Percentiles rank a stretch among this genome's conserved stretches.
Evolutionary conservation across 176 grass and related monocot genomes (phyloP).

Genomic region (Musa acuminata): DNA sequence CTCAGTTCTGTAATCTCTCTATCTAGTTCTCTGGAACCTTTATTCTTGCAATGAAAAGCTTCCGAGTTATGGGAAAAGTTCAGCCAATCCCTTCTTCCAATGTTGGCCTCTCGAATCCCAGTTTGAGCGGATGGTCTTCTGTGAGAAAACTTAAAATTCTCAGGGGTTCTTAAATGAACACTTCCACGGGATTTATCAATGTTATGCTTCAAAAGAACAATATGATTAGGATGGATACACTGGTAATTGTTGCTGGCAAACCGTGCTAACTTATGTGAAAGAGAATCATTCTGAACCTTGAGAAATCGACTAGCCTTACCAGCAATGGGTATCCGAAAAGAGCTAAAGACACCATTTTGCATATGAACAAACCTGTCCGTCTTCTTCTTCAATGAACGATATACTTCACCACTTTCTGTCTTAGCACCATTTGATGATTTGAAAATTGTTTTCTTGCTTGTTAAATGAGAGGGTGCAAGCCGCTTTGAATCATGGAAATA

Average conservation of each 20-base stretch:
- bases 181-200: background rate
- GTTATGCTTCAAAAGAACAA: background rate
- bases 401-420: background rate
- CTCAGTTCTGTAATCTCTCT: background rate
- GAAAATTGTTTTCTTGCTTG: background rate
- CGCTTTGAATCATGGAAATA: constrained; percentile 28
- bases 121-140: background rate
- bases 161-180: background rate
- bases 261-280: background rate
- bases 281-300: constrained; percentile 20
- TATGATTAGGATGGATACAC: background rate
- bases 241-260: background rate
- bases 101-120: background rate
- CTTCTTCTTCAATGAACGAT: background rate
- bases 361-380: background rate
- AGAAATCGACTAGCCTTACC: constrained; percentile 32
- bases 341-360: constrained; percentile 14
- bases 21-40: background rate
- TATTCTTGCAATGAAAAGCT: background rate
- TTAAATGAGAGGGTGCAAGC: constrained; percentile 13
- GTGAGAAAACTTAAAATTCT: background rate
- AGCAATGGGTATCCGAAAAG: constrained; percentile 23
- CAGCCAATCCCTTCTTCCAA: background rate
- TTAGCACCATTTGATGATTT: constrained; percentile 1
- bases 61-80: background rate